Percentiles rank a stretch among this genome's conserved stretches.
phyloP scores from a whole-genome alignment of 2,329 filamentous ascomycete genomes.

The Sporothrix euskadiensis region DNA sequence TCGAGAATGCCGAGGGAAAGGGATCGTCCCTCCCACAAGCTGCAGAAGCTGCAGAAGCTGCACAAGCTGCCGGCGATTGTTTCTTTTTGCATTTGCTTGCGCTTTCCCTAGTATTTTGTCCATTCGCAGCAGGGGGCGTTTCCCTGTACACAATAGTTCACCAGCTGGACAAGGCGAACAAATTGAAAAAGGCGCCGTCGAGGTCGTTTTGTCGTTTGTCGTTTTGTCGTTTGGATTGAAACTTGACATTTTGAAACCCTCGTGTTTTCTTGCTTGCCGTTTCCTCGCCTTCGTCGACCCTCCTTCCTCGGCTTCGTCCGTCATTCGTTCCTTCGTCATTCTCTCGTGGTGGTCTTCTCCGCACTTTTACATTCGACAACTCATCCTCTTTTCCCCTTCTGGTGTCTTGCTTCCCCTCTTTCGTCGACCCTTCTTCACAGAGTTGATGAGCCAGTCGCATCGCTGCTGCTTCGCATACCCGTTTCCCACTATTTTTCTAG shows the following conservation, averaged over 20 bases:
- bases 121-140: background rate
- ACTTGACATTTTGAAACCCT: background rate
- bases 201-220: background rate
- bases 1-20: slow-evolving; percentile 5
- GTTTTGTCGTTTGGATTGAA: background rate
- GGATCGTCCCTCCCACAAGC: background rate
- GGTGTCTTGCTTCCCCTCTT: background rate
- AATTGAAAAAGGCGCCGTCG: background rate
- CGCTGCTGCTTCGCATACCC: background rate
- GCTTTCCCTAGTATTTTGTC: background rate
- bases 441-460: background rate
- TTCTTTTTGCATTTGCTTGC: background rate
- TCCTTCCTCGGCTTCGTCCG: background rate
- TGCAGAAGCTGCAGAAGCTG: background rate
- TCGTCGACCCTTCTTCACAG: background rate
- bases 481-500: background rate
- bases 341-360: background rate
- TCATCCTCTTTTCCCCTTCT: background rate
- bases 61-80: background rate
- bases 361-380: background rate
- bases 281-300: background rate
- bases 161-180: background rate
- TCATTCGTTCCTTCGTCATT: background rate
- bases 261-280: background rate
- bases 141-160: no score